phyloP scores from a whole-genome alignment of 805 yeast species.

The Saccharomyces kudriavzevii region DNA sequence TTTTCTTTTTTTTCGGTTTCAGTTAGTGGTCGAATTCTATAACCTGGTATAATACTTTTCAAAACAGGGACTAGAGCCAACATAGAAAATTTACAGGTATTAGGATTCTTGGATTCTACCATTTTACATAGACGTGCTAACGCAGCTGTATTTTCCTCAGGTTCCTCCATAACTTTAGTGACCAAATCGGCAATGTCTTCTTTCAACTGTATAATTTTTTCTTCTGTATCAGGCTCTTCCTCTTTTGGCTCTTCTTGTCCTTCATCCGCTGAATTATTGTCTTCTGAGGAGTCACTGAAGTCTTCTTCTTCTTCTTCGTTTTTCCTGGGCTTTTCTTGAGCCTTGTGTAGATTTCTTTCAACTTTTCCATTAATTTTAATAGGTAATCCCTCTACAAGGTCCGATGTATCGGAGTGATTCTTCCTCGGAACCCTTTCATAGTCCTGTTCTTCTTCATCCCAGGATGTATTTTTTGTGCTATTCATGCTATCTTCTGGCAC shows the following conservation, averaged over 20 bases:
- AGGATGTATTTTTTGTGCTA: slow-evolving; percentile 29
- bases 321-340: slow-evolving; percentile 6
- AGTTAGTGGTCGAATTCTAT: slow-evolving; percentile 72
- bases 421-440: slow-evolving; percentile 69
- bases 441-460: slow-evolving; percentile 73
- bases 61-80: slow-evolving; percentile 77
- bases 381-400: slow-evolving; percentile 63
- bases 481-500: slow-evolving; percentile 5
- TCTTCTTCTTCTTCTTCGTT: slow-evolving; percentile 11
- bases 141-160: slow-evolving; percentile 70
- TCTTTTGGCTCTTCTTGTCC: slow-evolving; percentile 24
- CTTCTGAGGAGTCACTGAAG: slow-evolving; percentile 13
- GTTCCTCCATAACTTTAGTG: slow-evolving; percentile 70
- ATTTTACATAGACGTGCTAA: slow-evolving; percentile 61
- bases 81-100: slow-evolving; percentile 61
- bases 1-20: slow-evolving; percentile 76
- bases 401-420: slow-evolving; percentile 34
- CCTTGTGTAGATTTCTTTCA: slow-evolving; percentile 48
- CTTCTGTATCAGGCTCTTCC: slow-evolving; percentile 42
- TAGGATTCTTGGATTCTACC: slow-evolving; percentile 59
- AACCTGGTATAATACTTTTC: slow-evolving; percentile 80
- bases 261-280: slow-evolving; percentile 20
- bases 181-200: slow-evolving; percentile 82
- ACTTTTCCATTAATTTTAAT: slow-evolving; percentile 69
- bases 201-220: slow-evolving; percentile 52